Percentiles rank a stretch among this genome's conserved stretches.
Conservation (phyloP, 2,329 filamentous ascomycete species). For the Zymoseptoria crescenta region DNA sequence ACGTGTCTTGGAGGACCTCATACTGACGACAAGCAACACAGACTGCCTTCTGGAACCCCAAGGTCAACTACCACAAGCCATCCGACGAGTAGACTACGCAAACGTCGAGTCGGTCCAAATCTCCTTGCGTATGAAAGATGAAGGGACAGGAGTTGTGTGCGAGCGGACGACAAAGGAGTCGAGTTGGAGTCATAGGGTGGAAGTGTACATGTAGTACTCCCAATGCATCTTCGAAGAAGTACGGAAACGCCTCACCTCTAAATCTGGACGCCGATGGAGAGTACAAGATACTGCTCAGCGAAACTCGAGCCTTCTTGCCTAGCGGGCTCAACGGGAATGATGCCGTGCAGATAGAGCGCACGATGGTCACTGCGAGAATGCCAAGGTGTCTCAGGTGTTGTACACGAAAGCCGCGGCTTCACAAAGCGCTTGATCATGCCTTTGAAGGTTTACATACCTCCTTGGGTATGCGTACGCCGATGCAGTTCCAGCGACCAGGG, state of each 20-base stretch:
- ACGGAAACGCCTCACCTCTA: background rate
- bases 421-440: background rate
- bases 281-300: background rate
- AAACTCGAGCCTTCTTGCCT: background rate
- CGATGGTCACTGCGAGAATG: background rate
- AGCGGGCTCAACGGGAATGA: background rate
- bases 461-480: background rate
- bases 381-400: background rate
- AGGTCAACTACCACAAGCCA: conserved; percentile 95
- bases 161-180: background rate
- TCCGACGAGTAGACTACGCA: conserved; percentile 38
- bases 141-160: background rate
- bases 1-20: background rate
- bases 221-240: background rate
- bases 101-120: background rate
- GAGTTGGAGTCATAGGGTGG: background rate
- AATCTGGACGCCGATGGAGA: background rate
- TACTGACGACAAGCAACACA: conserved; percentile 17
- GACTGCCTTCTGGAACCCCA: conserved; percentile 72
- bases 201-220: background rate
- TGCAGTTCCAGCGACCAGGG: background rate
- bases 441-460: background rate
- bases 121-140: background rate
- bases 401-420: background rate
- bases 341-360: background rate